These are phyloP conservation scores for Artomyces pyxidatus DNA, from an alignment of 768 basidiomycete genomes.

Conservation along the genomic window DNA sequence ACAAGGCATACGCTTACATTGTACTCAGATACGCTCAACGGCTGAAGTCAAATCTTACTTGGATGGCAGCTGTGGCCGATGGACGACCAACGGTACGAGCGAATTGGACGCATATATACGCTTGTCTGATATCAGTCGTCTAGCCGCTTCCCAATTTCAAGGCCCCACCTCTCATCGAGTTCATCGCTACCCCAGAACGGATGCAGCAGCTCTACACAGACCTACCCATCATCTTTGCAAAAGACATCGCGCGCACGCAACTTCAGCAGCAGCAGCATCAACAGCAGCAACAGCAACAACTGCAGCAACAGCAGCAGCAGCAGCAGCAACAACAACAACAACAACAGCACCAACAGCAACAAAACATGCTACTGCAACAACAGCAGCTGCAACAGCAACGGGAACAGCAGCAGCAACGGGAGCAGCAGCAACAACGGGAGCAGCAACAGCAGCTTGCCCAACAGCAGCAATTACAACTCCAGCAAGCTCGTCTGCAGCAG, in stretches of 20 bases:
- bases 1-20: conserved; percentile 14
- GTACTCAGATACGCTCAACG: conserved; percentile 38
- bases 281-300: conserved; percentile 10
- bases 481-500: conserved; percentile 21
- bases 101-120: no score
- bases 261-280: conserved; percentile 12
- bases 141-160: conserved; percentile 51
- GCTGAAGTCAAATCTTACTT: conserved; percentile 66
- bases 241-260: conserved; percentile 25
- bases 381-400: conserved; percentile 20
- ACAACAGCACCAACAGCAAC: conserved; percentile 29
- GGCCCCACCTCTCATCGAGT: conserved; percentile 43
- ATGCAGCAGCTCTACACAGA: conserved; percentile 59
- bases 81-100: conserved; percentile 42
- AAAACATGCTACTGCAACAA: conserved; percentile 26
- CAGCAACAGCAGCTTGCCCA: conserved; percentile 20
- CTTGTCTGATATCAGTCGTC: no score
- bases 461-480: conserved; percentile 21
- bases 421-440: conserved; percentile 8
- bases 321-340: conserved; percentile 20
- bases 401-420: conserved; percentile 16
- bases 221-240: conserved; percentile 53
- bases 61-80: conserved; percentile 65
- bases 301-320: conserved; percentile 4
- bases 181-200: conserved; percentile 45